Base-by-base conservation (phyloP, 495 filamentous ascomycete genomes). In the Podospora tetraspora region DNA sequence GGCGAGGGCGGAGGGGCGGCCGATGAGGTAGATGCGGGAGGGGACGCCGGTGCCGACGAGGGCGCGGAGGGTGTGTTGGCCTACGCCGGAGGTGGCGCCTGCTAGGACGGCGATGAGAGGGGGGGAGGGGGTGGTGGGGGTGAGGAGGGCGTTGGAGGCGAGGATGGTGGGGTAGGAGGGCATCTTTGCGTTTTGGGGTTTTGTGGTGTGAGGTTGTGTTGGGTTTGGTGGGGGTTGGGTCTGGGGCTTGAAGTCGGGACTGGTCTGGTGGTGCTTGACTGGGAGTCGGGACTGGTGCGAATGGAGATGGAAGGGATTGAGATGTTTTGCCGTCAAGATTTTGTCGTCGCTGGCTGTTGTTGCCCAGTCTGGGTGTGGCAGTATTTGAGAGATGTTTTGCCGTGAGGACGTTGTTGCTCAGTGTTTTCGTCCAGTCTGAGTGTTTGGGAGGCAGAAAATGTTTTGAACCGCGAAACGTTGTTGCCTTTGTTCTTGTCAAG, bases 121-220 rank as follows among this genome's bases (percentile, higher is more conserved):
- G 1, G 19, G 19, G 29, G 29, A 21, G 57, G 64, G 2, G n/a
- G 64, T 27, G 6, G 29, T 5, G 57, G 59, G 10, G 64, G 59
- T 29, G 57, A 66, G 57, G 57, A 61, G 64, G n/a, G 64, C 57
- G 64, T 66, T 66, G 57, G 64, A 66, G 32, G 64, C 4, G 30
- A 66, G 57, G 57, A 66, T 66, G 19, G 21, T 8, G 25, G 64
- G 1, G 57, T 66, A 21, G 29, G 64, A 12, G 4, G 29, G 22
- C 64, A 66, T 66, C 25, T 66, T 59, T 52, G 21, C 11, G 16
- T 10, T 59, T 59, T 59, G 3, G 34, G 34, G 37, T 3, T 16
- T 16, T 19, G 32, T 34, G 13, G 12, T 37, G 34, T 37, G 43
- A n/a, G 5, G 16, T 6, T 19, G 0, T 13, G 32, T 12, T 11